Base-by-base conservation (phyloP, 495 filamentous ascomycete genomes). In the Aspergillus homomorphus region DNA sequence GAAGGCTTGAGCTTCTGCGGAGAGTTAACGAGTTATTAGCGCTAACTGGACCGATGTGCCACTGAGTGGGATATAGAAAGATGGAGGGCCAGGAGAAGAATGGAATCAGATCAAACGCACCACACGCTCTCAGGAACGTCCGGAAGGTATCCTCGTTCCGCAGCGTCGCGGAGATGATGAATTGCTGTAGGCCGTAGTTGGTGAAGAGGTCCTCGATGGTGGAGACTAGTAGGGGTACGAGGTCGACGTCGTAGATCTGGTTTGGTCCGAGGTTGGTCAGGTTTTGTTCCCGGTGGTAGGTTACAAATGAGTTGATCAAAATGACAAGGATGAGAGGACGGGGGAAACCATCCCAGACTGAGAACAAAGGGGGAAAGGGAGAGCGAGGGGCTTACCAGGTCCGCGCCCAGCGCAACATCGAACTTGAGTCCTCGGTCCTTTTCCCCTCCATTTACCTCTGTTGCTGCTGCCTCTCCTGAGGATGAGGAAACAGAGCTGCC, bases 221-320 rank as follows among this genome's bases (percentile, higher is more conserved):
- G 0, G 75, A 73, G 8, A 87, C 65, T 16, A 90, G 75, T 4
- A 76, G 73, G 1, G 86, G 81, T 24, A 88, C 77, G 12, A 81
- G 67, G 30, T 78, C 71, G 19, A 71, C 69, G 64, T 90, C 87
- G 67, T 90, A 90, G n/a, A 81, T 87, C 86, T 89, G 24, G 21
- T 28, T 48, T 48, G 45, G 19, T 48, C 6, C 21, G 45, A 10
- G n/a, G 12, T 1, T 6, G 21, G 45, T 19, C 10, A 14, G 18
- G 19, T 7, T 10, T 21, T 2, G 18, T 22, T 48, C 19, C 15
- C 14, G 20, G 46, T 21, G 20, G 46, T 20, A 19, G 19, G 19
- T 28, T 28, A 19, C 8, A 45, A n/a, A 45, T 45, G 43, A 19
- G 19, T 22, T 23, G 45, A 21, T 20, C 23, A 48, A 23, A 48